Conservation (phyloP, 1,139 yeast species). For the Debaryomycetaceae sp. region DNA sequence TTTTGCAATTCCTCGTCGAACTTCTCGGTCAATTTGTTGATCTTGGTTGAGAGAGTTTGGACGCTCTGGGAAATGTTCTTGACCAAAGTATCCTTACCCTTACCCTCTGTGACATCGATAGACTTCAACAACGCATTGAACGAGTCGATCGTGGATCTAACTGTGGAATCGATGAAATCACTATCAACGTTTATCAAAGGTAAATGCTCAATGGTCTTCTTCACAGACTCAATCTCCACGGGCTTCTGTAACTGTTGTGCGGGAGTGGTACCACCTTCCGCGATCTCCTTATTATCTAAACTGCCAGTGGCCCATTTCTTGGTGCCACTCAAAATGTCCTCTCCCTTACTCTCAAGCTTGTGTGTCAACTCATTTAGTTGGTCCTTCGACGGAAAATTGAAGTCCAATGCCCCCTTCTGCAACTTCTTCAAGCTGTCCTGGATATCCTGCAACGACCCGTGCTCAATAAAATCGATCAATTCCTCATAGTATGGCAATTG, state of each 20-base stretch:
- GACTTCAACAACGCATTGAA: slow-evolving; percentile 52
- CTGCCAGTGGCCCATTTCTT: slow-evolving; percentile 24
- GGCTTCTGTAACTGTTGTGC: slow-evolving; percentile 47
- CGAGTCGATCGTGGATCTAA: slow-evolving; percentile 45
- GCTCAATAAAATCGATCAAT: slow-evolving; percentile 38
- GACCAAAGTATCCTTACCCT: slow-evolving; percentile 27
- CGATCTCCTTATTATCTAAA: slow-evolving; percentile 15
- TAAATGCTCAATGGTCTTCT: slow-evolving; percentile 29
- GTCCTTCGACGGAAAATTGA: slow-evolving; percentile 29
- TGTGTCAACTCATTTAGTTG: slow-evolving; percentile 33
- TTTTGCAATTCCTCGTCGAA: slow-evolving; percentile 41
- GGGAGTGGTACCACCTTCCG: slow-evolving; percentile 28
- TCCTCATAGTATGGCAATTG: slow-evolving; percentile 47
- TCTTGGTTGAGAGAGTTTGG: slow-evolving; percentile 27
- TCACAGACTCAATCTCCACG: slow-evolving; percentile 36
- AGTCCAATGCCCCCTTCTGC: slow-evolving; percentile 17
- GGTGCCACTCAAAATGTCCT: slow-evolving; percentile 36
- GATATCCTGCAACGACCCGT: slow-evolving; percentile 35
- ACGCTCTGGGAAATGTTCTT: slow-evolving; percentile 32
- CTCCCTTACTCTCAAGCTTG: slow-evolving; percentile 33
- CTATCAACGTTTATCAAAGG: slow-evolving; percentile 32
- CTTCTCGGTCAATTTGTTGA: slow-evolving; percentile 34
- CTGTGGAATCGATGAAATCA: slow-evolving; percentile 39
- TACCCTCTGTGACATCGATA: slow-evolving; percentile 39
- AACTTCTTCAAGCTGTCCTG: slow-evolving; percentile 18